A percentile compares a stretch with the other conserved stretches of the same genome.
phyloP scores from a whole-genome alignment of 495 filamentous ascomycete species.

The Penicillium arizonense region DNA sequence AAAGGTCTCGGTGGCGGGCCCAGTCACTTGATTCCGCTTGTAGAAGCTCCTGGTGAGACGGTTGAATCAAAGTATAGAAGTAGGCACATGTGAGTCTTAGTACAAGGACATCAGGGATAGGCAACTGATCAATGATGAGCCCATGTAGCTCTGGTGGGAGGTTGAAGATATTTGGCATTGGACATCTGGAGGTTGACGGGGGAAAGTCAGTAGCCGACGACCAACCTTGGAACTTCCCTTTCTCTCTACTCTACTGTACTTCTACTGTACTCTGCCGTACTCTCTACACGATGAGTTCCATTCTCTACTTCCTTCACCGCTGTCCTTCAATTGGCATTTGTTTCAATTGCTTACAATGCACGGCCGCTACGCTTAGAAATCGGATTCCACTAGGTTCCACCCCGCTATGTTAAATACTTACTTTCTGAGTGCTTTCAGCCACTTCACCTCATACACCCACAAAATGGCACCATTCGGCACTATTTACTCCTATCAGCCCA shows the following conservation, averaged over 20 bases:
- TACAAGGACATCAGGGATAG: conserved; percentile 53
- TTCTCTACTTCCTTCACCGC: background rate
- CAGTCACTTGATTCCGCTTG: conserved; percentile 22
- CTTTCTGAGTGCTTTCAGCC: background rate
- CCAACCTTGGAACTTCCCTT: too few species aligned
- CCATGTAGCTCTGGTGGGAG: conserved; percentile 60
- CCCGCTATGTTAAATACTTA: conserved; percentile 1
- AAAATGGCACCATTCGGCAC: conserved; percentile 56
- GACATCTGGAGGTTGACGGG: too few species aligned
- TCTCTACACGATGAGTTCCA: background rate
- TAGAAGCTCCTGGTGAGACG: conserved; percentile 28
- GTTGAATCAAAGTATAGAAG: conserved; percentile 21
- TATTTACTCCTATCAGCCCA: conserved; percentile 45
- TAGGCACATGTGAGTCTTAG: conserved; percentile 48
- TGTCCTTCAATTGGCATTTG: too few species aligned
- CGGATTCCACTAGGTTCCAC: conserved; percentile 19
- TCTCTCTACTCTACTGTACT: too few species aligned
- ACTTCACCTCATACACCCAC: conserved; percentile 13
- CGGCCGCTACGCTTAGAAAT: conserved; percentile 13
- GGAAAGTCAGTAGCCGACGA: too few species aligned
- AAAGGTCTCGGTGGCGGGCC: conserved; percentile 27
- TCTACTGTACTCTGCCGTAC: too few species aligned
- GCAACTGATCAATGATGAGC: conserved; percentile 52
- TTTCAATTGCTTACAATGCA: background rate
- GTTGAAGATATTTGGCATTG: conserved; percentile 32